Evolutionary conservation across 768 basidiomycete species (phyloP), one percentile per base, ranked within the genome.

Genomic region (Floccularia luteovirens): DNA sequence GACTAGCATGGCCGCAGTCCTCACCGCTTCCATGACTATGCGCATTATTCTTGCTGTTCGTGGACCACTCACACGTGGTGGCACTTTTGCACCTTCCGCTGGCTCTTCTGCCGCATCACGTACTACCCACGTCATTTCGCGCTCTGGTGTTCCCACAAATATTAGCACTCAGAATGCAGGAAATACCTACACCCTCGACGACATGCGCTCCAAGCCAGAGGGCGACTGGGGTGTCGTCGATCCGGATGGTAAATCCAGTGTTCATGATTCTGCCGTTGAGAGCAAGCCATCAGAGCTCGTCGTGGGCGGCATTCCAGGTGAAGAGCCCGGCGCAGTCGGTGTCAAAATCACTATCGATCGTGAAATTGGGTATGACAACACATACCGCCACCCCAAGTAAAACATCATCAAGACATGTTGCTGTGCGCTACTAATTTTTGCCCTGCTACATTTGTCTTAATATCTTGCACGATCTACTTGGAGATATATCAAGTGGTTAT

Each of bases 1-100:
- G 31, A 86, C 85, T 17, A 45, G 77, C 63, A 90, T 91, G 83
- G 75, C 89, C 1, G 86, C 83, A 7, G 87, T 90, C 24, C 76
- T 90, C 44, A 90, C 89, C 21, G 80, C 85, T 28, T 87, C 88
- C 13, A 90, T 90, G 89, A 75, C 79, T 23, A 79, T 90, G 53
- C 86, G 88, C 49, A 88, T 91, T 67, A 70, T 91, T 47, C 82
- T 91, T 51, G 74, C 76, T 45, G 81, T 90, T 37, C 79, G 84
- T 40, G 88, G 87, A n/a, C 57, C 75, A 19, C 83, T 90, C 56
- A 70, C 64, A 17, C 59, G 72, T 30, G 88, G 88, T 30, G 88
- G 88, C 16, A 67, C 70, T 32, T 90, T 88, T 55, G 74, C 76
- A 12, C 58, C 71, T n/a, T 70, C 72, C 40, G 72, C 60, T 20